A percentile compares a stretch with the other conserved stretches of the same genome.
Conservation (phyloP, 306 rosid genomes). For the Cicer yamashitae region DNA sequence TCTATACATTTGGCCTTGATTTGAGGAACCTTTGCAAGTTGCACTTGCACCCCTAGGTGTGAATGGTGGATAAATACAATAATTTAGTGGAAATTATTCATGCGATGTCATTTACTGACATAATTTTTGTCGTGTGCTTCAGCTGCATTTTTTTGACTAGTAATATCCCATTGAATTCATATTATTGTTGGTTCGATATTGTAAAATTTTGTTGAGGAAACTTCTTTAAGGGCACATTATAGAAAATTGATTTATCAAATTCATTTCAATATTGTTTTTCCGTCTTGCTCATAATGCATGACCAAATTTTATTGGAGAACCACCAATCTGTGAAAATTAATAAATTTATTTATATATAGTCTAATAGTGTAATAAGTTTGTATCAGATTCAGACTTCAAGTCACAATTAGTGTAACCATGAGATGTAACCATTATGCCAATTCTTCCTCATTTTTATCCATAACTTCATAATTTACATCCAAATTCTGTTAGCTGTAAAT, state of each 20-base stretch:
- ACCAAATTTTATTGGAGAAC: too few species aligned
- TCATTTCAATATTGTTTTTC: not conserved
- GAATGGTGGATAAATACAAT: not conserved
- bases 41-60: conserved; percentile 23
- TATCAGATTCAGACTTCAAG: too few species aligned
- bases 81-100: conserved; percentile 5
- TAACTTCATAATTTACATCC: too few species aligned
- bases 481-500: too few species aligned
- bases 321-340: too few species aligned
- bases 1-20: conserved; percentile 49
- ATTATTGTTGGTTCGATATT: not conserved
- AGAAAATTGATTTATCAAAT: not conserved
- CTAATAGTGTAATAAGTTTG: too few species aligned
- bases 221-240: not conserved
- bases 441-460: too few species aligned
- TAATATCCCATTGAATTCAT: not conserved
- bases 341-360: too few species aligned
- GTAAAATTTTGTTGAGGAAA: not conserved
- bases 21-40: conserved; percentile 12
- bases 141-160: conserved; percentile 3
- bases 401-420: too few species aligned
- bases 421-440: too few species aligned
- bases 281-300: not conserved
- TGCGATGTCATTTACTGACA: not conserved
- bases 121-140: conserved; percentile 1